These are phyloP conservation scores for Phytomonas francai DNA, from an alignment of 208 protist species.

Conservation along the genomic window DNA sequence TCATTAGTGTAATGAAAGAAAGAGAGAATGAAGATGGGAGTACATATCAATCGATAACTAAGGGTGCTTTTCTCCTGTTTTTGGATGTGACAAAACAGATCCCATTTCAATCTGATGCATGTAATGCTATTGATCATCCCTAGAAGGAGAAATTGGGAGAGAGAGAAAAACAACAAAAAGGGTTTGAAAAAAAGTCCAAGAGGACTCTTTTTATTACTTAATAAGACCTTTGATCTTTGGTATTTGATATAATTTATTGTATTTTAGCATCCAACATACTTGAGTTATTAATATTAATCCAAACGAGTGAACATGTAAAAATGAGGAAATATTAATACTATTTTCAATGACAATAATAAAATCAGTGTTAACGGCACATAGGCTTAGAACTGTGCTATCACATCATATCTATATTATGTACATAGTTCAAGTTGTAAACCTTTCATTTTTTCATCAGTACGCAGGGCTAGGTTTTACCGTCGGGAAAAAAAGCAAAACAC, in stretches of 20 bases:
- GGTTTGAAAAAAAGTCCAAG: neutral
- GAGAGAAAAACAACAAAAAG: too few species aligned
- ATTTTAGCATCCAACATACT: neutral
- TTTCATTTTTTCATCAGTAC: neutral
- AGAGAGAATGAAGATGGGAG: neutral
- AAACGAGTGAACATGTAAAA: neutral
- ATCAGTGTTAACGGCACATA: neutral
- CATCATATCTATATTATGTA: neutral
- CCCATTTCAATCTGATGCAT: neutral
- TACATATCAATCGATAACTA: neutral
- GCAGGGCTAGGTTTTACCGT: slow-evolving; percentile 1
- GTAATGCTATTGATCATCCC: neutral
- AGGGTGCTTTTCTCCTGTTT: neutral
- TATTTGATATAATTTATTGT: neutral
- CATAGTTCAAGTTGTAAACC: neutral
- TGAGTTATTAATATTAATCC: neutral
- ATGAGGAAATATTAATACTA: neutral
- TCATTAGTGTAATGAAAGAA: neutral
- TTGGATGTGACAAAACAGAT: neutral
- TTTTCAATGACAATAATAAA: neutral
- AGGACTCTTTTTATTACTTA: neutral
- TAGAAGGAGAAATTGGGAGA: too few species aligned
- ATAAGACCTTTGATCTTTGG: neutral
- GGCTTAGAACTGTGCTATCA: neutral
- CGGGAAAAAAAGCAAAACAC: neutral